Evolutionary conservation across 306 rosid species (phyloP), one percentile per base, ranked within the genome.

Genomic region (Cyamopsis tetragonoloba): DNA sequence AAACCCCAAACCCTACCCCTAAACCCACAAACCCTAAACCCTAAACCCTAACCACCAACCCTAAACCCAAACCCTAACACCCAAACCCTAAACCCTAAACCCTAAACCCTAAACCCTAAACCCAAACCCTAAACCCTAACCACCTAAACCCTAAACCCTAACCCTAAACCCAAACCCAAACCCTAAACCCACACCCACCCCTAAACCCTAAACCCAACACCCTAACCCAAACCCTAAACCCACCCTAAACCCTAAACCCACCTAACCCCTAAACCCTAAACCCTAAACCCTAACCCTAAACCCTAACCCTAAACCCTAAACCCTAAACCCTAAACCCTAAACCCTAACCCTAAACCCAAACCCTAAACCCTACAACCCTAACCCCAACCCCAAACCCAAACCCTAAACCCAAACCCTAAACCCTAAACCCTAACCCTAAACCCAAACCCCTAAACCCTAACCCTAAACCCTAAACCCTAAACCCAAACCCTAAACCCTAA

Each of bases 401-500:
- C 18, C 30, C 12, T n/a, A 8, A 24, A 31, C n/a, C n/a, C n/a
- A n/a, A n/a, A n/a, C n/a, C n/a, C n/a, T n/a, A 47, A 28, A 2
- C 5, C 32, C 32, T 5, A 28, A 2, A 2, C 32, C 32, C 32
- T 2, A 28, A 28, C 32, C 5, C 32, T 28, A 28, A 28, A 28
- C 48, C 47, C 31, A 9, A 42, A 19, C 30, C 48, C 46, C 30
- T 11, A 26, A 49, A 18, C 48, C 60, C 30, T 12, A 42, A 66
- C 15, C n/a, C 32, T 5, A 7, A 49, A 49, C 0, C 30, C 57
- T 4, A 7, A 49, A 49, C 30, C 57, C 12, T 9, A 50, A 62
- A 24, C 44, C 78, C 14, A 47, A 62, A 22, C 62, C 57, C 70
- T 62, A 39, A 71, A 44, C 53, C 61, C 68, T 17, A 18, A 71